Base-by-base conservation (phyloP, 2,329 filamentous ascomycete genomes). In the Diaporthe helianthi region DNA sequence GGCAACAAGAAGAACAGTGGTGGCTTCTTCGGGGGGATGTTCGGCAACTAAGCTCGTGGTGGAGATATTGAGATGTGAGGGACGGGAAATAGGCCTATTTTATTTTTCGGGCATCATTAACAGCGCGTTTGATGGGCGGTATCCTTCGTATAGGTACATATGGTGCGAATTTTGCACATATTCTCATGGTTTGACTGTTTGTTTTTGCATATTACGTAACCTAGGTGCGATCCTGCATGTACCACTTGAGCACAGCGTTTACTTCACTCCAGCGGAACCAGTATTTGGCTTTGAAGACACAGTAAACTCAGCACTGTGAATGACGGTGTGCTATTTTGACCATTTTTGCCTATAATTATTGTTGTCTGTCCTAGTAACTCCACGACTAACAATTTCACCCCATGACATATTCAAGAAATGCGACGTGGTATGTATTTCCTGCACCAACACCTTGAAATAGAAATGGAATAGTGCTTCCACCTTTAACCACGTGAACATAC, bases 141-240 rank as follows among this genome's bases (percentile, higher is more conserved):
- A 26, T 49, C n/a, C 4, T 49, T 63, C 58, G 49, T 17, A 61
- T 4, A n/a, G n/a, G n/a, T n/a, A 24, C 41, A 63, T 49, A 63
- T 31, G 9, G 26, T 49, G 12, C n/a, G 44, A 49, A 36, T 19
- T 49, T 63, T 63, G 41, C 58, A 63, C 17, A 63, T 49, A 33
- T 24, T 31, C 26, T 47, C 24, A 19, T 6, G 29, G 58, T 63
- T 31, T 29, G 1, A 49, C 49, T 49, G n/a, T 63, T 49, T 63
- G 26, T 49, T 36, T 29, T 49, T 63, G 49, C 17, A 9, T 36
- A 47, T 36, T 7, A 49, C n/a, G n/a, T n/a, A n/a, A n/a, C n/a
- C n/a, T n/a, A n/a, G n/a, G n/a, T n/a, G n/a, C n/a, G 8, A 36
- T 4, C 33, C 19, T 24, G 29, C 26, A 63, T 33, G 29, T 49